A percentile compares a stretch with the other conserved stretches of the same genome.
Evolutionary conservation across 23 red algal species (phyloP).

Genomic region (Cyanidium caldarium): DNA sequence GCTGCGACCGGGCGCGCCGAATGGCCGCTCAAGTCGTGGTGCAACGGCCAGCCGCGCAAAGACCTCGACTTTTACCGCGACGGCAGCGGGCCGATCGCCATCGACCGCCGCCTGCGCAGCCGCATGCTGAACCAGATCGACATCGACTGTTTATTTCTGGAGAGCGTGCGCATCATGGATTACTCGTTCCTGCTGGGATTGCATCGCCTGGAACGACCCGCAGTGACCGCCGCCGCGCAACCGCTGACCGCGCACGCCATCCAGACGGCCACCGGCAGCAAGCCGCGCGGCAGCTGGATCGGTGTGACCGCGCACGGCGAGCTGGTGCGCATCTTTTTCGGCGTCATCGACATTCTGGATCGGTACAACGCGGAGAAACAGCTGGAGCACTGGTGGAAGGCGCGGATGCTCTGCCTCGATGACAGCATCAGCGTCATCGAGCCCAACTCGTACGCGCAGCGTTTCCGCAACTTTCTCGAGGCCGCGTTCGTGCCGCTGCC

Average conservation of each 20-base stretch:
- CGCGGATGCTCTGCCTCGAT: conserved; percentile 8
- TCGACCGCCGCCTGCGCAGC: conserved; percentile 1
- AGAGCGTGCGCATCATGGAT: conserved; percentile 19
- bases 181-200: conserved; percentile 20
- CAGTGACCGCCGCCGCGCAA: neutral
- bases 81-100: conserved; percentile 1
- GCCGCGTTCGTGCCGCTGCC: neutral
- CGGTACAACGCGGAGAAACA: conserved; percentile 15
- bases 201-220: neutral
- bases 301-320: conserved; percentile 7
- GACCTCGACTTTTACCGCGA: conserved; percentile 17
- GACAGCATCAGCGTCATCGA: neutral
- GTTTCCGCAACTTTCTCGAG: conserved; percentile 1
- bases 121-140: conserved; percentile 13
- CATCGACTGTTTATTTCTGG: conserved; percentile 11
- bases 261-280: too few species aligned
- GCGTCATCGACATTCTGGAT: conserved; percentile 20
- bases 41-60: conserved; percentile 5
- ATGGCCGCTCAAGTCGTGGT: too few species aligned
- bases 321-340: conserved; percentile 13
- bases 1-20: too few species aligned
- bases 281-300: conserved; percentile 13
- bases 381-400: conserved; percentile 11
- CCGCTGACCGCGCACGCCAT: neutral
- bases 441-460: conserved; percentile 2